Base-by-base conservation (phyloP, 2,329 filamentous ascomycete species). In the Cladophialophora exuberans region DNA sequence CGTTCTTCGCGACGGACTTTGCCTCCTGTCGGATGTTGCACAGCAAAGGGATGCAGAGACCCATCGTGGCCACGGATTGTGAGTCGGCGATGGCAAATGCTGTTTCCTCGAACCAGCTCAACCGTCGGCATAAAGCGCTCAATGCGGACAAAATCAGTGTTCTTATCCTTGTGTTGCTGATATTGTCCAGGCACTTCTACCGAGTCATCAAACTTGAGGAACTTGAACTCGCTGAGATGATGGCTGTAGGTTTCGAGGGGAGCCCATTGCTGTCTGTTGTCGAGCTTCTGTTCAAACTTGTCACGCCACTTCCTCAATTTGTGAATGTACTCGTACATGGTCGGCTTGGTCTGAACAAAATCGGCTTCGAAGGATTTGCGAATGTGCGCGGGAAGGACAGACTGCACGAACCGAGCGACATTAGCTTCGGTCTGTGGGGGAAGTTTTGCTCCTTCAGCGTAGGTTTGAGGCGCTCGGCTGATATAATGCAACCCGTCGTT, bases 111-210 rank as follows among this genome's bases (percentile, higher is more conserved):
- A 36, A 99, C 89, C 48, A 97, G 81, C 65, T 99, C 93, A 17
- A 99, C 91, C 62, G 94, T 89, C 7, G 95, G 92, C 65, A 99
- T 75, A 83, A 99, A 99, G 20, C 93, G 88, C 71, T 99, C 95
- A 62, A 99, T 97, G 41, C 92, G 88, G 62, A 99, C 87, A 69
- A 99, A 99, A 71, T 99, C 94, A 66, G 96, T 91, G 71, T 99
- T 99, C 82, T 97, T 99, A 67, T 99, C 95, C 72, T 94, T 95
- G 75, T 97, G 94, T 69, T 96, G 87, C 60, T 97, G 77, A 71
- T 99, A 99, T 70, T 99, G 94, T 0, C 94, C 94, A 2, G 95
- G 95, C 30, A 99, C 85, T 73, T 99, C 94, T 10, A 99, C 93
- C 11, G 61, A 62, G 66, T 99, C 95, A 67, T 99, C 94, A 64